Conservation (phyloP, 2,329 filamentous ascomycete genomes). For the Penicillium italicum region DNA sequence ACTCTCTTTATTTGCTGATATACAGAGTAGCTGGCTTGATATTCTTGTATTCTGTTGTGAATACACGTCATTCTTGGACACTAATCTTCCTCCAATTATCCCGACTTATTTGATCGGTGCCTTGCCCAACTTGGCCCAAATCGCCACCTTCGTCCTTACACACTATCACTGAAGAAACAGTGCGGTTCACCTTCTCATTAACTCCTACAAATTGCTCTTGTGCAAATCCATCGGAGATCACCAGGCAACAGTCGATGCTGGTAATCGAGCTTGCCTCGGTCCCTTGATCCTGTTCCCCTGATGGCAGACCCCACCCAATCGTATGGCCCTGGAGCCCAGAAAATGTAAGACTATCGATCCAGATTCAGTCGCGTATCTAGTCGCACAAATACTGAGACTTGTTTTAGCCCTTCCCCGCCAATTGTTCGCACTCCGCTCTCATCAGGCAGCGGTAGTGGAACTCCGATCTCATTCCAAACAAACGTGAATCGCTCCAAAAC, state of each 20-base stretch:
- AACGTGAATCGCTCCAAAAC: slow-evolving; percentile 89
- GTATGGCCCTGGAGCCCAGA: slow-evolving; percentile 24
- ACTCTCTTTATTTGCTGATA: background rate
- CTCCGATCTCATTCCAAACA: slow-evolving; percentile 65
- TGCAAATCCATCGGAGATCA: background rate
- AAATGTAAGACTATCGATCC: slow-evolving; percentile 22
- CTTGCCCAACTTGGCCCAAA: slow-evolving; percentile 12
- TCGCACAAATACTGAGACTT: slow-evolving; percentile 15
- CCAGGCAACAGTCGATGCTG: slow-evolving; percentile 18
- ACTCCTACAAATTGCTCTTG: background rate
- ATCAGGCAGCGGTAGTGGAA: slow-evolving; percentile 30
- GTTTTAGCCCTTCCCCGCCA: slow-evolving; percentile 16
- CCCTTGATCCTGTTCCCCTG: background rate
- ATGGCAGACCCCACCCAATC: slow-evolving; percentile 31
- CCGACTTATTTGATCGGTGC: slow-evolving; percentile 20
- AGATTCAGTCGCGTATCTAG: background rate
- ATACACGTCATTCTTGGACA: slow-evolving; percentile 19
- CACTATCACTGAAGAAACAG: background rate
- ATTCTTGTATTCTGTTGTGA: background rate
- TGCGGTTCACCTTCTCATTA: background rate
- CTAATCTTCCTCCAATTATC: slow-evolving; percentile 12
- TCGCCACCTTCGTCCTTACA: slow-evolving; percentile 16
- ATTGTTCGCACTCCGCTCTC: slow-evolving; percentile 29
- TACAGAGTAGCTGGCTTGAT: background rate
- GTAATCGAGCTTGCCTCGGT: slow-evolving; percentile 3